Evolutionary conservation across 2,329 filamentous ascomycete genomes (phyloP).

Genomic region (Paracorniculantispora psalliotae): DNA sequence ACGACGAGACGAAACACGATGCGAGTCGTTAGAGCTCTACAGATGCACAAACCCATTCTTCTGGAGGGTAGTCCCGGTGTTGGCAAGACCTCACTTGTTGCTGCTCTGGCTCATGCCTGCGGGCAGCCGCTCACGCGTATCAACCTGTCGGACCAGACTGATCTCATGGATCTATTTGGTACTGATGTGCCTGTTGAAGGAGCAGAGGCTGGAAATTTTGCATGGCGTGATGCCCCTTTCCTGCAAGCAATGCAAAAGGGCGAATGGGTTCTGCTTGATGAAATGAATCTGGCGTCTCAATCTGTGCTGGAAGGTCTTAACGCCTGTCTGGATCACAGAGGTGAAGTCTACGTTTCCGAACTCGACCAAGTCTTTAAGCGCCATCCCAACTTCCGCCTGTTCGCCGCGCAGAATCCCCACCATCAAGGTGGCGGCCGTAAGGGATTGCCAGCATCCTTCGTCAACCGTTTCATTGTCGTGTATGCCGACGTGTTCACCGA

Average conservation of each 20-base stretch:
- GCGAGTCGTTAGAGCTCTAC: constrained; percentile 82
- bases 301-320: constrained; percentile 95
- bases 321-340: constrained; percentile 92
- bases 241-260: constrained; percentile 94
- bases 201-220: constrained; percentile 83
- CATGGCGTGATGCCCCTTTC: constrained; percentile 94
- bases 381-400: constrained; percentile 86
- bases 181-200: constrained; percentile 94
- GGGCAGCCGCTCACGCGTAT: constrained; percentile 84
- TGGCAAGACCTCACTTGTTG: constrained; percentile 91
- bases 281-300: constrained; percentile 98
- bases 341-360: constrained; percentile 92
- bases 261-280: constrained; percentile 93
- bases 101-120: constrained; percentile 73
- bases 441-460: constrained; percentile 89
- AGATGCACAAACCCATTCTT: constrained; percentile 84
- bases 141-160: constrained; percentile 96
- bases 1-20: constrained; percentile 89
- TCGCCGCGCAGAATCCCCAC: constrained; percentile 96
- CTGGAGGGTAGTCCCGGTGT: constrained; percentile 97
- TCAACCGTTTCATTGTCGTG: constrained; percentile 96
- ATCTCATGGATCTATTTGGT: constrained; percentile 94
- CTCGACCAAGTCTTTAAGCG: constrained; percentile 89
- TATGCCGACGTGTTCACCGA: constrained; percentile 87
- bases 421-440: constrained; percentile 95